These are phyloP conservation scores for Setomelanomma holmii DNA, from an alignment of 2,329 filamentous ascomycete genomes.

Conservation along the genomic window DNA sequence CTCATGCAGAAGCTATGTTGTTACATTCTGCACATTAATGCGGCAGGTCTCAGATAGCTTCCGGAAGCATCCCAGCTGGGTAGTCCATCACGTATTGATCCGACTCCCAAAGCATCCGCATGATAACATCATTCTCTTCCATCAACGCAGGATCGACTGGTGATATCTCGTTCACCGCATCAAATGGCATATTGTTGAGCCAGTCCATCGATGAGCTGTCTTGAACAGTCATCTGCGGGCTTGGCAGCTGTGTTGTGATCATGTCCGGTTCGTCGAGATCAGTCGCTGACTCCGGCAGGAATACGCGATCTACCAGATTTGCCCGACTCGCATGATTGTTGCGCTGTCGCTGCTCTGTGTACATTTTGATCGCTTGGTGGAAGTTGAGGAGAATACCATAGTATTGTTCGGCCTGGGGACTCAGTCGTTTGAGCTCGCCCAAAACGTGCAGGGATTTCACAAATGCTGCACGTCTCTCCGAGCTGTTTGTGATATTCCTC, in stretches of 20 bases:
- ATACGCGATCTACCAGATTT: constrained; percentile 17
- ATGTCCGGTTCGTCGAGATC: constrained; percentile 9
- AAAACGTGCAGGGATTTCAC: constrained; percentile 59
- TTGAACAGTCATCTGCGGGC: constrained; percentile 17
- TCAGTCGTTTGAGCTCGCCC: constrained; percentile 55
- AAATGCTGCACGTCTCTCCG: constrained; percentile 59
- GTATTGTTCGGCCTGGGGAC: constrained; percentile 65
- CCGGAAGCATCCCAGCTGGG: constrained; percentile 12
- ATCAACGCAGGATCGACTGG: constrained; percentile 14
- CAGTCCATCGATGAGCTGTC: constrained; percentile 12
- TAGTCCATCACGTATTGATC: constrained; percentile 18
- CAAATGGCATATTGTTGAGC: constrained; percentile 11
- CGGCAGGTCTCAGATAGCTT: no score
- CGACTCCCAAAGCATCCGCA: constrained; percentile 26
- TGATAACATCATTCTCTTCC: constrained; percentile 22
- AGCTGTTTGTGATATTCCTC: constrained; percentile 51
- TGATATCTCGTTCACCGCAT: constrained; percentile 6
- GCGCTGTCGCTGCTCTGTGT: constrained; percentile 17
- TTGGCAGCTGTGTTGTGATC: constrained; percentile 18
- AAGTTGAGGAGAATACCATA: constrained; percentile 58
- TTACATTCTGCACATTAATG: no score
- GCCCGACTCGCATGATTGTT: constrained; percentile 8
- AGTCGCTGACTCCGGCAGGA: constrained; percentile 9
- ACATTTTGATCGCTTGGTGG: constrained; percentile 23
- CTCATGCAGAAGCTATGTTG: no score